phyloP scores from a whole-genome alignment of 2,329 filamentous ascomycete species.

The Cryphonectria japonica region DNA sequence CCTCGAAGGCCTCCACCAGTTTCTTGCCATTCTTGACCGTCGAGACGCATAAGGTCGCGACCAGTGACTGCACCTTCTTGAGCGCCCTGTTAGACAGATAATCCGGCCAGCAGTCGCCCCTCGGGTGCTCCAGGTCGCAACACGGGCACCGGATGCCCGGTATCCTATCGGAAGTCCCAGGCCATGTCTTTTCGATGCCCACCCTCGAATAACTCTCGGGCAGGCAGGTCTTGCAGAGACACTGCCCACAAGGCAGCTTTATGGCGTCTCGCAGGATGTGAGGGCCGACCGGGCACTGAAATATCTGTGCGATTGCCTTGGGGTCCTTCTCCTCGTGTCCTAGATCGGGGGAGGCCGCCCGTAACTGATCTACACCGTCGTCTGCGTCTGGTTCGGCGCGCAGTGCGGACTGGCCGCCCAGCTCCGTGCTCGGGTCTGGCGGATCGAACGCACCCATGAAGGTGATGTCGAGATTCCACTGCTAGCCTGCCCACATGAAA shows the following conservation, averaged over 20 bases:
- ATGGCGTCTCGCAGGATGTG: constrained; percentile 69
- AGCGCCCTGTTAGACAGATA: constrained; percentile 76
- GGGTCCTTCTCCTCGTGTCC: constrained; percentile 21
- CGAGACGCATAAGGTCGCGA: constrained; percentile 39
- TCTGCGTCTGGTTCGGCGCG: constrained; percentile 2
- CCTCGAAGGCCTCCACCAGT: constrained; percentile 67
- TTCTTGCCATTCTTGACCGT: constrained; percentile 57
- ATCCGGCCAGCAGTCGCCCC: constrained; percentile 77
- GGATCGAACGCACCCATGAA: constrained; percentile 25
- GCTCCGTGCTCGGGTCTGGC: constrained; percentile 16
- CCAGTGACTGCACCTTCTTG: constrained; percentile 54
- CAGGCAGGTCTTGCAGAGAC: constrained; percentile 75
- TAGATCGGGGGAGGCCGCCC: not conserved
- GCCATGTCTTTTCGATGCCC: constrained; percentile 67
- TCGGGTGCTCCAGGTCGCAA: constrained; percentile 73
- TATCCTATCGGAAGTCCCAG: constrained; percentile 66
- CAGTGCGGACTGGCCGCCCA: constrained; percentile 17
- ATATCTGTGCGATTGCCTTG: constrained; percentile 58
- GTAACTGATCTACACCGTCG: constrained; percentile 9
- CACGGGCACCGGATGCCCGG: constrained; percentile 76
- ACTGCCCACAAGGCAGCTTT: constrained; percentile 80
- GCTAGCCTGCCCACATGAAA: too few relatives aligned
- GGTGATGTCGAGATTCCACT: not conserved
- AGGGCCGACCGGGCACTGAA: constrained; percentile 79
- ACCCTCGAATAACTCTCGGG: constrained; percentile 66